A percentile compares a stretch with the other conserved stretches of the same genome.
Conservation (phyloP, 176 grass and related monocot genomes). For the Cymbopogon citratus region DNA sequence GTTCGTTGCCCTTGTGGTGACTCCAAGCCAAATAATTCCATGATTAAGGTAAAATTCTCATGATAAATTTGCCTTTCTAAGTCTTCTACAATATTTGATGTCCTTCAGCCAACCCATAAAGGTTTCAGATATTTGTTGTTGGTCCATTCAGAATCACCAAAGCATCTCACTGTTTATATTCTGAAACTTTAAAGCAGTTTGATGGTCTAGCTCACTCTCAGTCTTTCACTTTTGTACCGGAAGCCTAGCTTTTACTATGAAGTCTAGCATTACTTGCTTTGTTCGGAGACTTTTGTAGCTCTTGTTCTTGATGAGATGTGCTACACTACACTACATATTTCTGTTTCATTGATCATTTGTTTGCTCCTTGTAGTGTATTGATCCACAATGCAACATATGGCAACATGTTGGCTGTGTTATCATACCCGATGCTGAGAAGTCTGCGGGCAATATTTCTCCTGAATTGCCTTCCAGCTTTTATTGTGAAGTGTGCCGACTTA, state of each 20-base stretch:
- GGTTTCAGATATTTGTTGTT: slow-evolving; percentile 16
- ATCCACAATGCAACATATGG: slow-evolving; percentile 58
- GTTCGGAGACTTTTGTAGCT: neutral
- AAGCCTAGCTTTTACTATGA: neutral
- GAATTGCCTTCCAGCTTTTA: slow-evolving; percentile 58
- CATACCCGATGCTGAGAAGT: slow-evolving; percentile 70
- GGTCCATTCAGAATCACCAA: slow-evolving; percentile 14
- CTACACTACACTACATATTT: neutral
- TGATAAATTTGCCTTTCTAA: slow-evolving; percentile 12
- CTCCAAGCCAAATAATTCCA: slow-evolving; percentile 36
- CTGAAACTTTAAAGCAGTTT: slow-evolving; percentile 13
- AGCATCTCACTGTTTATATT: neutral
- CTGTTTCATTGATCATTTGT: neutral
- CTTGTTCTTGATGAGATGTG: neutral
- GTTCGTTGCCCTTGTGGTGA: slow-evolving; percentile 68
- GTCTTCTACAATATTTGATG: slow-evolving; percentile 3
- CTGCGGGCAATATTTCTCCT: slow-evolving; percentile 36
- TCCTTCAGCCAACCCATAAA: neutral
- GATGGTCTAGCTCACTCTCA: slow-evolving; percentile 3
- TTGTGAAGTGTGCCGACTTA: slow-evolving; percentile 83
- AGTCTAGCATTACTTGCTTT: slow-evolving; percentile 12
- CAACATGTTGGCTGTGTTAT: slow-evolving; percentile 79
- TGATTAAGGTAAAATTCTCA: slow-evolving; percentile 64
- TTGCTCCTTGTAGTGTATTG: neutral
- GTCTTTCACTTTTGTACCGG: slow-evolving; percentile 3